These are phyloP conservation scores for Paecilomyces sp. DNA, from an alignment of 2,329 filamentous ascomycete genomes.

Conservation along the genomic window DNA sequence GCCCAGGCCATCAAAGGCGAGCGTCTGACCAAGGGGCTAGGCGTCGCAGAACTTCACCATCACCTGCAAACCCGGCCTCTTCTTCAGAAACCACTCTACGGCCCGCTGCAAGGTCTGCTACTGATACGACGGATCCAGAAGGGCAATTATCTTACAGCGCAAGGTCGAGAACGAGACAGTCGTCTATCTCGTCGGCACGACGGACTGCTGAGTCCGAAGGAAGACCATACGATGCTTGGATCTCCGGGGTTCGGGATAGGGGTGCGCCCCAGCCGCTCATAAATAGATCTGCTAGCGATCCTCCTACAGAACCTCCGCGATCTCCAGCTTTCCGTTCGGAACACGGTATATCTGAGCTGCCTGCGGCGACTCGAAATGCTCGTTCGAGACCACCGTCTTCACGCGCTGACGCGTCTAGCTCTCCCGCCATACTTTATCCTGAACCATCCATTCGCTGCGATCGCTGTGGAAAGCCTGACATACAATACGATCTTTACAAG, in stretches of 20 bases:
- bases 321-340: neutral
- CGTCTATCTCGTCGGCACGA: constrained; percentile 17
- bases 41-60: constrained; percentile 27
- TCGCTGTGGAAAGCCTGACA: constrained; percentile 61
- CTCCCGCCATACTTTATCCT: constrained; percentile 39
- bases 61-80: constrained; percentile 22
- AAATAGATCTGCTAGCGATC: constrained; percentile 2
- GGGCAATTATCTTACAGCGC: constrained; percentile 17
- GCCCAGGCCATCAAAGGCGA: constrained; percentile 23
- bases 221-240: constrained; percentile 17
- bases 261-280: constrained; percentile 10
- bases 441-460: constrained; percentile 72
- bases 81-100: constrained; percentile 26
- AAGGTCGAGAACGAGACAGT: constrained; percentile 16
- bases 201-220: constrained; percentile 28
- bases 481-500: constrained; percentile 83
- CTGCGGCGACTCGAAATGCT: constrained; percentile 9
- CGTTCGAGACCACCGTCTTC: constrained; percentile 25
- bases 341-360: neutral
- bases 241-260: constrained; percentile 15
- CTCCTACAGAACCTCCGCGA: constrained; percentile 1
- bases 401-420: constrained; percentile 19
- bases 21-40: constrained; percentile 27
- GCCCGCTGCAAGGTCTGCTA: constrained; percentile 26
- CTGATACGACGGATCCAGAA: constrained; percentile 28